A percentile compares a stretch with the other conserved stretches of the same genome.
Evolutionary conservation across 202 grass and related monocot species (phyloP).

Genomic region (Dendrocalamus latiflorus): DNA sequence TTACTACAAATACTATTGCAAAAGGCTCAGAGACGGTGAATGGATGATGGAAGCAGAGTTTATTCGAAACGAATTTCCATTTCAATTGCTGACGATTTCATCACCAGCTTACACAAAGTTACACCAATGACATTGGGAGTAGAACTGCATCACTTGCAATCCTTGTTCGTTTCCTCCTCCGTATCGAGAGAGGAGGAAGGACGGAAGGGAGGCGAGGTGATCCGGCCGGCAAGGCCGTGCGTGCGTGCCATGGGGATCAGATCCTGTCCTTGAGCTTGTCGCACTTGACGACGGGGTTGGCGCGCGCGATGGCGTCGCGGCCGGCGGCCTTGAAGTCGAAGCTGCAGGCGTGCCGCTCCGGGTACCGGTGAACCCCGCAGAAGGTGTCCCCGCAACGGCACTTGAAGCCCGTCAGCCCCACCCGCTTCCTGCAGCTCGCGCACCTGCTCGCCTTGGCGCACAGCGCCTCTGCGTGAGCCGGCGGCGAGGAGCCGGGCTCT

Average conservation of each 20-base stretch:
- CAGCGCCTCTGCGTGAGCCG: neutral
- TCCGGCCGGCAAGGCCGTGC: neutral
- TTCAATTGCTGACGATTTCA: constrained; percentile 10
- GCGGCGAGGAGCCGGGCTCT: neutral
- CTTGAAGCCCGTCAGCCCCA: constrained; percentile 48
- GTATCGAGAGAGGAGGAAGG: neutral
- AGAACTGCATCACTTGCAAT: neutral
- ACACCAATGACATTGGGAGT: neutral
- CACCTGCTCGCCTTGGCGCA: constrained; percentile 20
- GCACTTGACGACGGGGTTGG: constrained; percentile 59
- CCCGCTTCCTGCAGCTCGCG: constrained; percentile 44
- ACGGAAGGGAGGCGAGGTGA: neutral
- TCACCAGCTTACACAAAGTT: neutral
- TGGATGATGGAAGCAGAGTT: neutral
- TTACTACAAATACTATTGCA: neutral
- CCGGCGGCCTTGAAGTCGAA: constrained; percentile 56
- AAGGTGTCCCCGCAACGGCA: constrained; percentile 56
- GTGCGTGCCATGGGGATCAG: neutral
- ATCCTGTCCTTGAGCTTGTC: constrained; percentile 51
- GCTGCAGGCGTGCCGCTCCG: constrained; percentile 51
- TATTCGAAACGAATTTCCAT: neutral
- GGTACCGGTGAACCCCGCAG: constrained; percentile 60
- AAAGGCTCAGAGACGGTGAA: neutral
- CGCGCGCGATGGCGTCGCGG: too few relatives aligned
- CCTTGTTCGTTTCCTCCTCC: neutral